Evolutionary conservation across 2,329 filamentous ascomycete genomes (phyloP).

Genomic region (Chaetothyriales sp.): DNA sequence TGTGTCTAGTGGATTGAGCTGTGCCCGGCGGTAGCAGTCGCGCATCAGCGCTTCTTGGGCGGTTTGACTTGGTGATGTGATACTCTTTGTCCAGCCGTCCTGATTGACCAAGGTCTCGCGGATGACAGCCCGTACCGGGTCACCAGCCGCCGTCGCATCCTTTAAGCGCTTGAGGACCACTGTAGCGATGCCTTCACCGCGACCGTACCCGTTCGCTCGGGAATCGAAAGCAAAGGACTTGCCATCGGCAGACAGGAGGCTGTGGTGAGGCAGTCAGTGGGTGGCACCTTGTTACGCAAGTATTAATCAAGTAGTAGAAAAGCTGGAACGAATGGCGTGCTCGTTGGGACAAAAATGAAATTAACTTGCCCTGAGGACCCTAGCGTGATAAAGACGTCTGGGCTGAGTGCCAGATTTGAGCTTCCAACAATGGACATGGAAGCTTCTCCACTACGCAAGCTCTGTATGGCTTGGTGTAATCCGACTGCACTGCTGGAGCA

Average conservation of each 20-base stretch:
- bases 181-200: slow-evolving; percentile 33
- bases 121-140: slow-evolving; percentile 33
- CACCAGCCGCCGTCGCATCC: slow-evolving; percentile 29
- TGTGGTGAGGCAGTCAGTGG: slow-evolving; percentile 7
- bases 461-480: slow-evolving; percentile 35
- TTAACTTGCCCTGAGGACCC: too few species aligned
- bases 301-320: too few species aligned
- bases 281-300: too few species aligned
- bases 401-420: slow-evolving; percentile 2
- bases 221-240: slow-evolving; percentile 24
- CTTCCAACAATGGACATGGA: slow-evolving; percentile 14
- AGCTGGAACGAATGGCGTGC: too few species aligned
- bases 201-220: slow-evolving; percentile 32
- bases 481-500: slow-evolving; percentile 45
- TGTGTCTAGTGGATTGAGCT: slow-evolving; percentile 7
- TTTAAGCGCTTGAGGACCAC: slow-evolving; percentile 31
- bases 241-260: slow-evolving; percentile 17
- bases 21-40: slow-evolving; percentile 22
- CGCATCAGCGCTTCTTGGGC: slow-evolving; percentile 26
- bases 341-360: too few species aligned
- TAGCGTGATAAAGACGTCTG: slow-evolving; percentile 10
- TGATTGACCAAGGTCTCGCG: slow-evolving; percentile 29
- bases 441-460: slow-evolving; percentile 3
- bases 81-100: slow-evolving; percentile 34
- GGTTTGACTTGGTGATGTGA: slow-evolving; percentile 30